Evolutionary conservation across 176 grass and related monocot species (phyloP), one percentile per base, ranked within the genome.

Genomic region (Paspalum notatum): DNA sequence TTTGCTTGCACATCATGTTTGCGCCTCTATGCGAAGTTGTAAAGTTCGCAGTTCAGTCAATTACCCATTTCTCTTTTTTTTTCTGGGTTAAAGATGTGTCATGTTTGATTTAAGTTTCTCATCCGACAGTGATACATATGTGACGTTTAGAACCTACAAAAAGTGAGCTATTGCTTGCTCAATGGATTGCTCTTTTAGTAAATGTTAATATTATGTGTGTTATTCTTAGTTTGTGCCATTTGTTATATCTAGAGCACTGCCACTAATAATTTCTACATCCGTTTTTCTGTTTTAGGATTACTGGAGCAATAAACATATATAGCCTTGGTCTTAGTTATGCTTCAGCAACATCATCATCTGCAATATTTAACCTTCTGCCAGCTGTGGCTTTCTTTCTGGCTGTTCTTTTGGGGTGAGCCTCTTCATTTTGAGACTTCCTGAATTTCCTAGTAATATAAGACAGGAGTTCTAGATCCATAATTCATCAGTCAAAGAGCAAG

Each of bases 311-410:
- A 56, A 87, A 84, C 49, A 64, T 80, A 78, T 69, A 65, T 47
- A 70, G 72, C 20, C 52, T 90, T 16, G 89, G 89, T 10, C 61
- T 90, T 44, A 80, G 60, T 32, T 84, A 90, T 64, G 39, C 84
- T 68, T 87, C 84, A 57, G 80, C 80, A 44, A 80, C 89, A 49
- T 49, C 85, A 54, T 77, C 80, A 26, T 79, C 84, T 22, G 80
- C 80, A 32, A 62, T 67, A 64, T 22, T 72, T 42, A 87, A 84
- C 68, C 66, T 82, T 4, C 45, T 83, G 0, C 84, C 84, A 7
- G 89, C 75, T 41, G 71, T 84, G 20, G 72, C 89, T 57, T 90
- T 87, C 84, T 65, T 87, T 48, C 47, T 84, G 25, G 73, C 82
- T 69, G 20, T 84, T 61, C 42, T 77, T 57, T 51, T 84, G 9